Evolutionary conservation across 2,329 filamentous ascomycete species (phyloP).

Genomic region (Claviceps fusiformis): DNA sequence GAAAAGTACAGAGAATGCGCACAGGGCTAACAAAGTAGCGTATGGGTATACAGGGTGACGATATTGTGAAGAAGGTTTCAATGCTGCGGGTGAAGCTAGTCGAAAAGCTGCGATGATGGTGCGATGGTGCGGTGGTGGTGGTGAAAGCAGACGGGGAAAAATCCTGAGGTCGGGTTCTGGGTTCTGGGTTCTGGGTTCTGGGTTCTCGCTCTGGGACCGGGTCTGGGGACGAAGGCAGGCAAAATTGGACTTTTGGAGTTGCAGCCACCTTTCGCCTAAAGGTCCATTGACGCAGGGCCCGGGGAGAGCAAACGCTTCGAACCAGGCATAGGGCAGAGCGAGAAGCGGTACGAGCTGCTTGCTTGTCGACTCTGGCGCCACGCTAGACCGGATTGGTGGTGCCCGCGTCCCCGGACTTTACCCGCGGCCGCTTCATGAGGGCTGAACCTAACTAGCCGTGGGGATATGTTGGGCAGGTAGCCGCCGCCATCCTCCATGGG

Average conservation of each 20-base stretch:
- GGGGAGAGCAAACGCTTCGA: not conserved
- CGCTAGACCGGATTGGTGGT: not conserved
- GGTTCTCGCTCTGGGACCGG: no score
- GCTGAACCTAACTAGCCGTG: conserved; percentile 22
- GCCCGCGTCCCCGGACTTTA: conserved; percentile 15
- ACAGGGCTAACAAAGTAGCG: conserved; percentile 2
- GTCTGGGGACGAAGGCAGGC: conserved; percentile 14
- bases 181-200: not conserved
- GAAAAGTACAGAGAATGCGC: conserved; percentile 4
- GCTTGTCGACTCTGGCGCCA: not conserved
- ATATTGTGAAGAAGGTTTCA: conserved; percentile 5
- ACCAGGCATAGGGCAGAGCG: not conserved
- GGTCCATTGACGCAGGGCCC: conserved; percentile 1
- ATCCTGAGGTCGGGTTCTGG: conserved; percentile 13
- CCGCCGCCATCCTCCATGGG: no score
- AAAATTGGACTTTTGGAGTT: conserved; percentile 18
- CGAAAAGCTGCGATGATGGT: conserved; percentile 3
- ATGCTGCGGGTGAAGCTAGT: conserved; percentile 7
- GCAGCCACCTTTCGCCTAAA: conserved; percentile 1
- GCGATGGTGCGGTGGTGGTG: not conserved
- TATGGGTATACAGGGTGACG: conserved; percentile 6
- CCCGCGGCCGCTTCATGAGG: conserved; percentile 16
- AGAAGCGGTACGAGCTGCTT: no score
- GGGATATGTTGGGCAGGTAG: not conserved
- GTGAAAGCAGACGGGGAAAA: conserved; percentile 16